Conservation (phyloP, 345 rosid species). For the Populus davidiana region DNA sequence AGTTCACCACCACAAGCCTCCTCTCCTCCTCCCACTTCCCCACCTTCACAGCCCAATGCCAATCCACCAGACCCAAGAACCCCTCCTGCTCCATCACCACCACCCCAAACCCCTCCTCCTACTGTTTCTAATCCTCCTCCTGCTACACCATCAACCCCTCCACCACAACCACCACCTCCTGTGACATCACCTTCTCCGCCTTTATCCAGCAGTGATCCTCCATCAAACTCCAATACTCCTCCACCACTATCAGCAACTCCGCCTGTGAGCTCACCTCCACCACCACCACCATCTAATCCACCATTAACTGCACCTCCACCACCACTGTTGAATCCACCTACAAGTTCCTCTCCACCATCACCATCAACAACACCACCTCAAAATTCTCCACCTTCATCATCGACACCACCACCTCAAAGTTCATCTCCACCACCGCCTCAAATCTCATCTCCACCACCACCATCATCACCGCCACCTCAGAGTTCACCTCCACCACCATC, state of each 20-base stretch:
- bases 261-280: conserved; percentile 1
- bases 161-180: conserved; percentile 21
- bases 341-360: conserved; percentile 22
- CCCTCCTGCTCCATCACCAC: conserved; percentile 32
- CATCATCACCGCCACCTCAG: conserved; percentile 20
- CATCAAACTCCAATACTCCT: background rate
- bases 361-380: conserved; percentile 14
- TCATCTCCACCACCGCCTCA: background rate
- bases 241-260: conserved; percentile 3
- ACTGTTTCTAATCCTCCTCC: conserved; percentile 11
- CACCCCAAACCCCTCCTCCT: conserved; percentile 29
- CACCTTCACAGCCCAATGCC: conserved; percentile 29
- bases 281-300: conserved; percentile 19
- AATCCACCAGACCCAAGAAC: conserved; percentile 34
- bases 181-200: conserved; percentile 11
- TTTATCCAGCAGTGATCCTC: background rate
- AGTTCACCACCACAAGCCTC: conserved; percentile 31
- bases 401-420: conserved; percentile 20
- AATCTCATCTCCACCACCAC: background rate
- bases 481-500: conserved; percentile 8
- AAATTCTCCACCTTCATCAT: conserved; percentile 24
- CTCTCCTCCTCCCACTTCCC: conserved; percentile 25
- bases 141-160: conserved; percentile 2
- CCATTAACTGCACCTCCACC: too few species aligned
- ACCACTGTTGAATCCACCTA: conserved; percentile 23